Evolutionary conservation across 345 rosid species (phyloP), one percentile per base, ranked within the genome.

Genomic region (Sisymbrium altissimum): DNA sequence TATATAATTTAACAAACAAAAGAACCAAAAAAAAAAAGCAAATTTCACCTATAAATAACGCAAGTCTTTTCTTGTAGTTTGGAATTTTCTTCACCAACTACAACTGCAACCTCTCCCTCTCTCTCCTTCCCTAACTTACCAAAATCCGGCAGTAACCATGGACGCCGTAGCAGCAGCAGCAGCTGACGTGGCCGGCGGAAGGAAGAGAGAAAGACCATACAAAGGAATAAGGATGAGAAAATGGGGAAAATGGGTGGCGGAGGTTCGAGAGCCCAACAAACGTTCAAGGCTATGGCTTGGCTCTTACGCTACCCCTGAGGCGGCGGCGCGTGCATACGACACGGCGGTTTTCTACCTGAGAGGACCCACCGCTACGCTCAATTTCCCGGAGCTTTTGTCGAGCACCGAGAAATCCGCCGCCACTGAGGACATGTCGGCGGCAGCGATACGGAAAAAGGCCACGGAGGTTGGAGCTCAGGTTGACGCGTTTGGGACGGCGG

Each of bases 211-310:
- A 57, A 79, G 87, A 69, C 83, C 75, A 2, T 93, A 81, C 78
- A 93, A 93, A 75, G 98, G 98, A 62, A 93, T 93, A 79, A 86
- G 98, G 88, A 93, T 93, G 98, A 86, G 98, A 72, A 93, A 93
- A 87, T 93, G 98, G 98, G 98, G 98, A 0, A 93, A 93, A 79
- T 93, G 98, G 97, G 98, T 93, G 68, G 98, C 98, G 4, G 98
- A 93, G 91, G 88, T 91, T 25, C 76, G 98, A 53, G 98, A 93
- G 70, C 98, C 98, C 4, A 93, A 93, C 72, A 93, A 93, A 73
- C 83, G 98, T 32, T 89, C 98, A 0, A 82, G 98, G 83, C 90
- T 93, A 52, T 93, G 98, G 98, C 89, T 93, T 1, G 98, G 98
- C 33, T 91, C 98, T 4, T 93, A 93, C 81, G 86, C 97, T 2